Evolutionary conservation across 139 green algal genomes (phyloP), one percentile per base, ranked within the genome.

Genomic region (Eudorina sp.): DNA sequence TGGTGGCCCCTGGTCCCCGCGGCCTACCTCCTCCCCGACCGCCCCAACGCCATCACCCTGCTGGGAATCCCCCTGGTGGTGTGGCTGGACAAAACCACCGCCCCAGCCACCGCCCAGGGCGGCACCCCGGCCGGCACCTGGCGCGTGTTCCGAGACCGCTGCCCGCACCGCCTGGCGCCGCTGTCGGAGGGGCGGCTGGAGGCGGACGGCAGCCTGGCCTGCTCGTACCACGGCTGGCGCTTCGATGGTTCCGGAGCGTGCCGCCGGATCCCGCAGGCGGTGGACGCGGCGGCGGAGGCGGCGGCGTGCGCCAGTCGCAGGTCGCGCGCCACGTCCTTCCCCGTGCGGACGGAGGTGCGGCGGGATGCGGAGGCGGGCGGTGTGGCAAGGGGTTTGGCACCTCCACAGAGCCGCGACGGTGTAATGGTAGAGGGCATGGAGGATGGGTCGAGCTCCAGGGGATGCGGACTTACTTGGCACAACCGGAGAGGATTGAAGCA

Each of bases 121-220:
- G 62, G 27, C 62, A n/a, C n/a, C n/a, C n/a, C n/a, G 16, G 16
- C 36, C 7, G 88, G 85, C 36, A 25, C 1, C 34, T 92, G 86
- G 89, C 86, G 86, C 13, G 85, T 79, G 38, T 92, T 91, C 64
- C 23, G 48, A 36, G 84, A 93, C 77, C 48, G 13, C 27, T 93
- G 91, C 78, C 91, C 91, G 7, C 91, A 93, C 83, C 85, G 91
- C 31, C 23, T 92, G 86, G 91, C 79, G 41, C 91, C 91, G 11
- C 89, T 94, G 81, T 85, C 74, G 53, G 82, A 94, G 87, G 91
- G 91, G 8, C 89, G 91, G 2, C 46, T 94, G 64, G 88, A 94
- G 68, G 21, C 72, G 11, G 91, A 92, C 58, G 91, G 91, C 60
- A 86, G 36, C 3, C 91, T 94, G 64, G 23, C 84, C 36, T 94